Percentiles rank a stretch among this genome's conserved stretches.
Evolutionary conservation across 108 stramenopile species (phyloP).

Genomic region (Cyclotella distinguenda): DNA sequence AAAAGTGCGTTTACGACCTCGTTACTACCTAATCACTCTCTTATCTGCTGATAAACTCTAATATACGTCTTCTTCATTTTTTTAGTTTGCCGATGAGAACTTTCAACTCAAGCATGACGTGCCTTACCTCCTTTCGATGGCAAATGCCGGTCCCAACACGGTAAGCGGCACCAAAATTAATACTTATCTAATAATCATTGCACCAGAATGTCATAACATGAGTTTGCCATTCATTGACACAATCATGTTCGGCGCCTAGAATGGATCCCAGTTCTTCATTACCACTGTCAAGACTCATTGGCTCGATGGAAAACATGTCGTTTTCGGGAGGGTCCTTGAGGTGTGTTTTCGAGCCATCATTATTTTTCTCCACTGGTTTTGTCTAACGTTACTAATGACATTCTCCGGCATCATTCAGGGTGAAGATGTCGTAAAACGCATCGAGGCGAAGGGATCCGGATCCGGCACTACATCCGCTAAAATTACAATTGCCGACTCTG

Average conservation of each 20-base stretch:
- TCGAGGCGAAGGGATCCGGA: constrained; percentile 78
- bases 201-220: too few relatives aligned
- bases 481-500: constrained; percentile 90
- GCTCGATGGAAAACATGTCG: constrained; percentile 94
- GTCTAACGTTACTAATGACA: neutral
- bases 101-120: constrained; percentile 83
- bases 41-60: neutral
- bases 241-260: constrained; percentile 26
- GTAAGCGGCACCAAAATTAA: constrained; percentile 6
- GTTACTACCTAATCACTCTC: neutral
- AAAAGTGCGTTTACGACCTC: constrained; percentile 17
- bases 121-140: constrained; percentile 91
- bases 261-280: constrained; percentile 97
- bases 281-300: constrained; percentile 96
- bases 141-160: constrained; percentile 92
- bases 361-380: neutral
- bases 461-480: constrained; percentile 68
- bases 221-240: neutral
- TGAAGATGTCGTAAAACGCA: constrained; percentile 84
- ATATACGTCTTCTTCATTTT: neutral
- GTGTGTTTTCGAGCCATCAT: constrained; percentile 3
- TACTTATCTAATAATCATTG: too few relatives aligned
- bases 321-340: constrained; percentile 96
- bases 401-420: constrained; percentile 41
- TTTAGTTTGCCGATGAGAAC: constrained; percentile 95